Conservation (phyloP, 2,329 filamentous ascomycete species). For the Chalaropsis thielavioides region DNA sequence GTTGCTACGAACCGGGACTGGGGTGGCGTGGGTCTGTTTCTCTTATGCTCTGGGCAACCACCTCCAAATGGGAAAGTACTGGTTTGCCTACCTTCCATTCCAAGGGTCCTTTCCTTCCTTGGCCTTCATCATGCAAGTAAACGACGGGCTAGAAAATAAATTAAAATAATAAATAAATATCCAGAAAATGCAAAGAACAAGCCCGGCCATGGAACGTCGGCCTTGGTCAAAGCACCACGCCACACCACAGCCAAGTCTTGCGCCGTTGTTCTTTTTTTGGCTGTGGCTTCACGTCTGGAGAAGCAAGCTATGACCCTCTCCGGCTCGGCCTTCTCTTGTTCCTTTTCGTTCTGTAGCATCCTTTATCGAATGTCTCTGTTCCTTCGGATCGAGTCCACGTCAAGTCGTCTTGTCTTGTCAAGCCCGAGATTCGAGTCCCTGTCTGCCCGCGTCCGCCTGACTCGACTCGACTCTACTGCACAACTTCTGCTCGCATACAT, state of each 20-base stretch:
- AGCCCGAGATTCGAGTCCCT: no score
- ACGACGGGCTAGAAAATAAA: background rate
- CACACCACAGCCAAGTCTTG: background rate
- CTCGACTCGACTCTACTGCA: background rate
- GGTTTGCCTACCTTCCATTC: background rate
- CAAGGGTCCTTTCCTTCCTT: slow-evolving; percentile 2
- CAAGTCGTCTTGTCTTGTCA: background rate
- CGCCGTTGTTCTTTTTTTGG: slow-evolving; percentile 6
- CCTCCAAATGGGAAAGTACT: background rate
- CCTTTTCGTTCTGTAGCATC: background rate
- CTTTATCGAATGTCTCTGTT: background rate
- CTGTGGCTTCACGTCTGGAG: background rate
- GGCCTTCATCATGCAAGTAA: background rate
- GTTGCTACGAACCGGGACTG: background rate
- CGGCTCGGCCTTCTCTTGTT: background rate
- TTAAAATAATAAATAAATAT: background rate
- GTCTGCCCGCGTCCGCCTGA: background rate
- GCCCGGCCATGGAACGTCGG: background rate
- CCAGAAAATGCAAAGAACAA: background rate
- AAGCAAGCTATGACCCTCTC: slow-evolving; percentile 1
- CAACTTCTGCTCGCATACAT: background rate
- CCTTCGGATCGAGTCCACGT: background rate
- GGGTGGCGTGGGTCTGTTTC: no score
- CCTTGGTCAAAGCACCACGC: background rate
- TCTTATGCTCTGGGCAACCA: background rate